These are phyloP conservation scores for Aspergillus sojae DNA, from an alignment of 2,329 filamentous ascomycete species.

Conservation along the genomic window DNA sequence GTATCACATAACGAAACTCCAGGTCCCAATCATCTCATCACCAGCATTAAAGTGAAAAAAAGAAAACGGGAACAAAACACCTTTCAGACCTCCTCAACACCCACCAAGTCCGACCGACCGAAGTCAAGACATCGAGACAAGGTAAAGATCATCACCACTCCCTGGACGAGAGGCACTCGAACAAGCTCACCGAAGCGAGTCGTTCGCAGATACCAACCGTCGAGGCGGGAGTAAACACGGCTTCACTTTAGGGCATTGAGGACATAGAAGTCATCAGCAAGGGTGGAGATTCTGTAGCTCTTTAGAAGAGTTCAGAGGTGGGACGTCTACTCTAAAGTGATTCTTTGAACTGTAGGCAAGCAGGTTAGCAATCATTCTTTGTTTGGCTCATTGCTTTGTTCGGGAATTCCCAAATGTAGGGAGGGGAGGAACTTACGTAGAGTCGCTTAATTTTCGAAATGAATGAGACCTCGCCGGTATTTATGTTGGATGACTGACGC, in stretches of 20 bases:
- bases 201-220: constrained; percentile 28
- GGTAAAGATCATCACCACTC: constrained; percentile 95
- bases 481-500: not conserved
- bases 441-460: constrained; percentile 46
- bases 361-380: constrained; percentile 24
- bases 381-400: not conserved
- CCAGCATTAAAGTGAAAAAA: constrained; percentile 58
- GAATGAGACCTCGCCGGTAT: not conserved
- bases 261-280: constrained; percentile 88
- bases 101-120: constrained; percentile 77
- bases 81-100: constrained; percentile 92
- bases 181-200: constrained; percentile 38
- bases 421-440: constrained; percentile 41
- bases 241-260: constrained; percentile 89
- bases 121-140: constrained; percentile 70
- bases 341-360: constrained; percentile 62
- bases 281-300: constrained; percentile 91
- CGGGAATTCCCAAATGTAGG: constrained; percentile 22
- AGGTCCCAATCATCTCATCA: not conserved
- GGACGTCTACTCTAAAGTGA: constrained; percentile 98
- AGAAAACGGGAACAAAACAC: constrained; percentile 47
- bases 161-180: constrained; percentile 64
- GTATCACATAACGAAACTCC: not conserved
- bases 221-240: constrained; percentile 57
- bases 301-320: constrained; percentile 87